These are phyloP conservation scores for barrel medic (Medicago truncatula) DNA, from an alignment of 306 rosid genomes.

Conservation along the genomic window MtrunA17r5.0-ANR NC_053043.1:7183501-7184000, in stretches of 20 bases:
- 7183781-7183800: conserved; percentile 32
- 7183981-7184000: conserved; percentile 87
- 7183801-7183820: conserved; percentile 25
- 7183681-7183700: not conserved
- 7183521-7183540: not conserved
- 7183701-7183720: not conserved
- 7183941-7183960: conserved; percentile 93
- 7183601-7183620: conserved; percentile 20
- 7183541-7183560: conserved; percentile 6
- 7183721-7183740: conserved; percentile 25
- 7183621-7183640: conserved; percentile 14
- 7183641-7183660: not conserved
- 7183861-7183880: conserved; percentile 26
- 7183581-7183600: conserved; percentile 5
- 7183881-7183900: conserved; percentile 27
- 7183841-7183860: conserved; percentile 4
- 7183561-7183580: not conserved
- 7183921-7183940: conserved; percentile 72
- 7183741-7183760: conserved; percentile 12
- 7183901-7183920: conserved; percentile 23
- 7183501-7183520: conserved; percentile 11
- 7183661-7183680: conserved; percentile 12
- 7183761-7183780: conserved; percentile 34
- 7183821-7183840: conserved; percentile 28
- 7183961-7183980: conserved; percentile 93